A percentile compares a stretch with the other conserved stretches of the same genome.
Evolutionary conservation across 352 stramenopile species (phyloP).

Genomic region (Phytophthora chlamydospora): DNA sequence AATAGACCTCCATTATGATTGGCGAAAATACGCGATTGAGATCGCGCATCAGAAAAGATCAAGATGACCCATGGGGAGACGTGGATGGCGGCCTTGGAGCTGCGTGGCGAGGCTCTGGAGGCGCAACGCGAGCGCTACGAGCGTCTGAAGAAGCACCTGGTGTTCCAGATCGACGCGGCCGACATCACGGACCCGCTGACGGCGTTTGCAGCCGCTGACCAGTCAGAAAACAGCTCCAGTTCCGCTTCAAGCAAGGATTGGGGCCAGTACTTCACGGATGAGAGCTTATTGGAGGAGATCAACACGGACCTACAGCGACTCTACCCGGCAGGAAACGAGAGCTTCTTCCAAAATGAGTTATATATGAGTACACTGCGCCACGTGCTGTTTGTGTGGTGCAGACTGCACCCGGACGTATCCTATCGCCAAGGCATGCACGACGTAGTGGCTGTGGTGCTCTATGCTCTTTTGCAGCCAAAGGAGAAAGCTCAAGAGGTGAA

Average conservation of each 20-base stretch:
- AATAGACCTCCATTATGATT: slow-evolving; percentile 9
- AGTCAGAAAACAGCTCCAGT: not conserved
- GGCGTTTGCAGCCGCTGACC: slow-evolving; percentile 27
- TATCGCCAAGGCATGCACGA: slow-evolving; percentile 90
- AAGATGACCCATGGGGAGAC: slow-evolving; percentile 6
- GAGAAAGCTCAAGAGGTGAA: slow-evolving; percentile 18
- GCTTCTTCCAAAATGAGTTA: slow-evolving; percentile 75
- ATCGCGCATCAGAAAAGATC: slow-evolving; percentile 19
- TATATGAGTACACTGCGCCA: slow-evolving; percentile 71
- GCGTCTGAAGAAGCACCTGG: slow-evolving; percentile 60
- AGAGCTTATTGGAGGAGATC: slow-evolving; percentile 76
- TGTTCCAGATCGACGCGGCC: slow-evolving; percentile 67
- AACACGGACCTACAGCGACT: slow-evolving; percentile 83
- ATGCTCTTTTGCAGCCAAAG: slow-evolving; percentile 49
- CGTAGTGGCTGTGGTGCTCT: slow-evolving; percentile 79
- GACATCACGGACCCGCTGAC: slow-evolving; percentile 58
- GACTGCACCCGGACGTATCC: slow-evolving; percentile 77
- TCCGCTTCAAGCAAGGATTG: slow-evolving; percentile 25
- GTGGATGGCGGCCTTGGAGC: slow-evolving; percentile 34
- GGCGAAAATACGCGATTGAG: not conserved
- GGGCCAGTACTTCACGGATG: slow-evolving; percentile 76
- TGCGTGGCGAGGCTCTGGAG: slow-evolving; percentile 16
- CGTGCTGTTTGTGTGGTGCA: slow-evolving; percentile 87
- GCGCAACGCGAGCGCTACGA: slow-evolving; percentile 55
- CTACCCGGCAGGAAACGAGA: slow-evolving; percentile 75